Evolutionary conservation across 208 protist genomes (phyloP), one percentile per base, ranked within the genome.

Genomic region (Acanthamoeba triangularis): DNA sequence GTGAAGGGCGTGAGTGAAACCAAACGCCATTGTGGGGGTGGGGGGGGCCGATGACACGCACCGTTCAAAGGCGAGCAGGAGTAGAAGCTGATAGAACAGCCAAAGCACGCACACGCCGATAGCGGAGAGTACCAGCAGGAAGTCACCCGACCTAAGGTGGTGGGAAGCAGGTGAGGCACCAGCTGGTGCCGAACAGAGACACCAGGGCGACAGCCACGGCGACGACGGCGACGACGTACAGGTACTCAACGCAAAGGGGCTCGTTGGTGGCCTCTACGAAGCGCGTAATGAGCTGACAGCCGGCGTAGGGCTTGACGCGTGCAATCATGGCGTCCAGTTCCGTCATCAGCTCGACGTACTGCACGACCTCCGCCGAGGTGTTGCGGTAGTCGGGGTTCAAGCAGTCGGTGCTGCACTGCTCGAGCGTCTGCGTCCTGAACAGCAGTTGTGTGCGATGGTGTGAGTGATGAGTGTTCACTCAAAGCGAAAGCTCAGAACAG

Each of bases 231-330:
- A 65, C 2, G 7, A 65, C 59, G 25, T 65, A 72, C 63, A 82
- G 37, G 37, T 54, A 82, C 74, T 82, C 16, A 5, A 82, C 74
- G 20, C 74, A 82, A 23, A 82, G 74, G 3, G 74, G 74, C 16
- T 82, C 74, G 74, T 82, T 82, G 74, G 41, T 41, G 37, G 74
- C 33, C 20, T 82, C 74, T 3, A 52, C 41, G 13, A 82, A n/a
- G 37, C 41, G 74, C 20, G 33, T 52, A 14, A 82, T 82, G 74
- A 82, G 33, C 14, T 82, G n/a, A 13, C 74, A 82, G 6, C 74
- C 74, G 8, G 74, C 74, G 74, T 82, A 82, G 14, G 74, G 74
- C 41, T 52, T 82, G 16, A 82, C 74, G 3, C 41, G 37, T 28
- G 16, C 37, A 37, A 82, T 47, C 41, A 52, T 52, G 20, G 18